A percentile compares a stretch with the other conserved stretches of the same genome.
These are phyloP conservation scores for Aspergillus sp. DNA, from an alignment of 2,329 filamentous ascomycete genomes.

Conservation along the genomic window DNA sequence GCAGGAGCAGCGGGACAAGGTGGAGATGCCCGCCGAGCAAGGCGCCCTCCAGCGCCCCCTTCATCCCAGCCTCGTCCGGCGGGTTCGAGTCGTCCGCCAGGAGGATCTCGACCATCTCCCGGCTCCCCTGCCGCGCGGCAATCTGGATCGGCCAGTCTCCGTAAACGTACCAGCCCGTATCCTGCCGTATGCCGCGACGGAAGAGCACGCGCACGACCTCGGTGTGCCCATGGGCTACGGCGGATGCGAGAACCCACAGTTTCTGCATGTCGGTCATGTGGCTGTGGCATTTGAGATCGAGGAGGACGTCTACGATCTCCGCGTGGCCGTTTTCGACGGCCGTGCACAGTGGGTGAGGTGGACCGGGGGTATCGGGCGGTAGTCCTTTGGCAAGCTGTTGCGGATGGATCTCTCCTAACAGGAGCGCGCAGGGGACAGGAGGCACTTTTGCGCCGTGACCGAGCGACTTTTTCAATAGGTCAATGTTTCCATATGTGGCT, in stretches of 20 bases:
- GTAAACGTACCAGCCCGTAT: neutral
- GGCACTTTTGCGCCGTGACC: neutral
- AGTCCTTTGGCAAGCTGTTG: too few species aligned
- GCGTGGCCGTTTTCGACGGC: slow-evolving; percentile 5
- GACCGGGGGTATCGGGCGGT: too few species aligned
- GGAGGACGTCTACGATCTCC: neutral
- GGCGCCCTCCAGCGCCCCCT: neutral
- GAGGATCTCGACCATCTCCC: neutral
- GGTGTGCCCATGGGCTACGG: neutral
- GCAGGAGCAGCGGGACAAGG: neutral
- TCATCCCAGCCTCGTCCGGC: neutral
- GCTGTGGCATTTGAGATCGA: neutral
- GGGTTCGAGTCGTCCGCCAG: neutral
- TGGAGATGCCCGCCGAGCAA: neutral
- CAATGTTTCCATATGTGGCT: neutral
- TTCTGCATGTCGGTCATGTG: neutral
- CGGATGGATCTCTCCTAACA: neutral
- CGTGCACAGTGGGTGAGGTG: neutral
- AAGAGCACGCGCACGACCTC: neutral
- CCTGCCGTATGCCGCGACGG: neutral
- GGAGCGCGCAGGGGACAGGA: neutral
- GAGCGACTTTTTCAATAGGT: slow-evolving; percentile 1
- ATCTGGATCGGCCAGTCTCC: neutral
- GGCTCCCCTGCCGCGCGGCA: neutral
- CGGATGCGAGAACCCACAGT: neutral